Evolutionary conservation across 352 stramenopile species (phyloP), one percentile per base, ranked within the genome.

Genomic region (Globisporangium paroecandrum): DNA sequence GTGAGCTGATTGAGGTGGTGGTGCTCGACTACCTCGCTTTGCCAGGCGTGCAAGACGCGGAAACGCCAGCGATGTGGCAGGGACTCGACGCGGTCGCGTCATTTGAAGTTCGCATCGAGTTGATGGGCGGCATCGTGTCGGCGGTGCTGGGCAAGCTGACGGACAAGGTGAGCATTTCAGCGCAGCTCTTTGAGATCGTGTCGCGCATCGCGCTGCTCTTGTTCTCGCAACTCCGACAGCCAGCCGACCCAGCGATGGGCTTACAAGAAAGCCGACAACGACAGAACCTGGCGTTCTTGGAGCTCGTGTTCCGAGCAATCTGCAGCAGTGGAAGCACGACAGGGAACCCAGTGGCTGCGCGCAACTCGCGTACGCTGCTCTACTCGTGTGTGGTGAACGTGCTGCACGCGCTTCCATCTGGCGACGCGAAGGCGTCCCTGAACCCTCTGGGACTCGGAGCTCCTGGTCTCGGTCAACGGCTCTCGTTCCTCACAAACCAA

Each of bases 341-440:
- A 10, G 87, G 87, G 61, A 95, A 95, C 66, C 81, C 83, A 0
- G 74, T 83, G 2, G 87, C 87, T 12, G 81, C 83, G n/a, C 85
- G 87, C 57, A 91, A 92, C 67, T 80, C 87, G 8, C 81, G 87
- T 20, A 90, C 83, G 41, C 58, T 92, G n/a, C 68, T 95, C 54
- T 95, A 95, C 65, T 83, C 85, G 12, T 91, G 85, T 62, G 64
- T 92, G 18, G 72, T 95, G 64, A 87, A 95, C 66, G 65, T 95
- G 54, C 60, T 93, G 47, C 77, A 87, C 38, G 62, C 76, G 20
- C 59, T 85, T 20, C 75, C 77, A 51, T 68, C 46, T 32, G 59
- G 62, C 47, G 54, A 65, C 22, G 47, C 53, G 9, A 71, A 61
- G 36, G 41, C 64, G 12, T 58, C 61, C 12, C 27, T 47, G 25